A percentile compares a stretch with the other conserved stretches of the same genome.
Conservation (phyloP, 345 rosid genomes). For the Raphanus raphanistrum region DNA sequence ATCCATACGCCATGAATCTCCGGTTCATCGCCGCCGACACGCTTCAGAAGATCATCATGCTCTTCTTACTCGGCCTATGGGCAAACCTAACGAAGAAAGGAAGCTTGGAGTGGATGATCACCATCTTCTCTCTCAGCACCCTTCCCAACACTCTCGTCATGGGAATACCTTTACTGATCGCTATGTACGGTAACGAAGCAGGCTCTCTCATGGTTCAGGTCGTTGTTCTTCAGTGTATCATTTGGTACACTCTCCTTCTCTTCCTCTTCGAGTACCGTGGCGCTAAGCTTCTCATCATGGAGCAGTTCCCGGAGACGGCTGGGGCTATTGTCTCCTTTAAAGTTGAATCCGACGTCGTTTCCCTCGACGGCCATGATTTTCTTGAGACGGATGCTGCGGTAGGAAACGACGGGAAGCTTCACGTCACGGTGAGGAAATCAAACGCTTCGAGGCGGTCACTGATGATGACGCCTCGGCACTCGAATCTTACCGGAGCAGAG, state of each 20-base stretch:
- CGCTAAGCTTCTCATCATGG: conserved; percentile 80
- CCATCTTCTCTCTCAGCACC: conserved; percentile 84
- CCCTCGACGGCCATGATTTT: conserved; percentile 78
- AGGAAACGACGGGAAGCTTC: conserved; percentile 86
- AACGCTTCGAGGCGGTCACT: conserved; percentile 74
- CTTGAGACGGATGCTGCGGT: conserved; percentile 85
- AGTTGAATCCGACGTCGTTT: conserved; percentile 86
- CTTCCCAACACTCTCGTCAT: conserved; percentile 91
- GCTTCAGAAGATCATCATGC: conserved; percentile 78
- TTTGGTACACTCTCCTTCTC: conserved; percentile 92
- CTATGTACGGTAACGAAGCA: conserved; percentile 73
- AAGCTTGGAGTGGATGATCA: conserved; percentile 87
- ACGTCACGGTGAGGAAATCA: conserved; percentile 82
- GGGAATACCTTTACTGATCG: conserved; percentile 90
- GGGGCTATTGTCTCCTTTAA: conserved; percentile 85
- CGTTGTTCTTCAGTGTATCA: conserved; percentile 91
- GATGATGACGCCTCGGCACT: conserved; percentile 78
- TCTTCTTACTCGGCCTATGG: conserved; percentile 61
- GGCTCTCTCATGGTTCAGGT: conserved; percentile 92
- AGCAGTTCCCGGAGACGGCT: conserved; percentile 94
- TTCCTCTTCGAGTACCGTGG: conserved; percentile 91
- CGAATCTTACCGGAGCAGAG: conserved; percentile 91
- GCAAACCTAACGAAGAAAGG: conserved; percentile 57
- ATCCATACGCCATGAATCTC: conserved; percentile 81
- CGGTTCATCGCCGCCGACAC: conserved; percentile 91